Conservation (phyloP, 2,329 filamentous ascomycete species). For the Diaporthe sp. region DNA sequence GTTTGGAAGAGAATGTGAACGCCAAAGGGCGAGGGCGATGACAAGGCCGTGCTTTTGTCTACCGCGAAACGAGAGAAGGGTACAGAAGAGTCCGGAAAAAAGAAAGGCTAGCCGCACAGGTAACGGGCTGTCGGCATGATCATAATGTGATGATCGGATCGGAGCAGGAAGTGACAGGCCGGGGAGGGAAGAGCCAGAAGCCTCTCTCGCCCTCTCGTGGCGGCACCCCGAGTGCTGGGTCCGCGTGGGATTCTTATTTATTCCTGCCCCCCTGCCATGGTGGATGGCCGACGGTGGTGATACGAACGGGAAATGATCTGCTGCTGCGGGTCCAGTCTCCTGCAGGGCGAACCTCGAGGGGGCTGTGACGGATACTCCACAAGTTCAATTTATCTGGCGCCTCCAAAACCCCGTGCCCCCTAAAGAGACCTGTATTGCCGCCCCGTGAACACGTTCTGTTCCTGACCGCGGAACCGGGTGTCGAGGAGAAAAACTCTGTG, state of each 20-base stretch:
- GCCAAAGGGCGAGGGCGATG: background rate
- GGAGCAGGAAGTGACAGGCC: conserved; percentile 20
- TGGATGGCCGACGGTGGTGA: background rate
- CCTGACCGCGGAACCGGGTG: conserved; percentile 24
- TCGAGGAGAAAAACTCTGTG: conserved; percentile 6
- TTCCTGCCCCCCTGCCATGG: conserved; percentile 5
- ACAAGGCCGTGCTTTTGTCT: background rate
- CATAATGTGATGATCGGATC: conserved; percentile 30
- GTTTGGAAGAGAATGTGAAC: background rate
- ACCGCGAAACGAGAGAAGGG: background rate
- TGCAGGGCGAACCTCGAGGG: conserved; percentile 6
- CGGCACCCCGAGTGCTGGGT: conserved; percentile 11
- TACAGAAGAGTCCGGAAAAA: background rate
- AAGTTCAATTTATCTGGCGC: conserved; percentile 32
- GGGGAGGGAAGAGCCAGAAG: conserved; percentile 25
- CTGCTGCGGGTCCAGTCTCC: conserved; percentile 19
- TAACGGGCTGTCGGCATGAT: conserved; percentile 29
- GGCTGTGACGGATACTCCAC: conserved; percentile 25
- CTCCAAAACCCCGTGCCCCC: conserved; percentile 7
- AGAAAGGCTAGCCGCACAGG: conserved; percentile 25
- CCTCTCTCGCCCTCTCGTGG: conserved; percentile 7
- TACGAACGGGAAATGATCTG: conserved; percentile 30
- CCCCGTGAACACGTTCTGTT: background rate
- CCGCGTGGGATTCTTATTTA: conserved; percentile 31
- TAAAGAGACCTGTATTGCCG: background rate